Evolutionary conservation across 148 eudicot species (phyloP).

Genomic region (Camellia granthamiana): DNA sequence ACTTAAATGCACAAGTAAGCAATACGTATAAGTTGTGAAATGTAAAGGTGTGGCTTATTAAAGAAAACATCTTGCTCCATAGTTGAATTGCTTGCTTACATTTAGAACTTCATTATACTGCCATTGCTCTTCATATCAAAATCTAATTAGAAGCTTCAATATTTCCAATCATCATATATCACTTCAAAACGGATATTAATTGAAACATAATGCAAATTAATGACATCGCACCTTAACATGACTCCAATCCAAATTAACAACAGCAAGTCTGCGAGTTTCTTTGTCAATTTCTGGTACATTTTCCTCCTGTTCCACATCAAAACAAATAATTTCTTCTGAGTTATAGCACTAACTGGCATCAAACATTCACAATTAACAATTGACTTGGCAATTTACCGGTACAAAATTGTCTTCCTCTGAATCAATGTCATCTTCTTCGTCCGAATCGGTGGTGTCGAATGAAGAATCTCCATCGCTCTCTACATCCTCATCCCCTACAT

Average conservation of each 20-base stretch:
- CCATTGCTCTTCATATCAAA: background rate
- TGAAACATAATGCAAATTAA: background rate
- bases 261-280: constrained; percentile 80
- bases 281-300: constrained; percentile 70
- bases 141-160: background rate
- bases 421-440: constrained; percentile 36
- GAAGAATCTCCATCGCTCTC: constrained; percentile 36
- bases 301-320: constrained; percentile 51
- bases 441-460: constrained; percentile 45
- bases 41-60: background rate
- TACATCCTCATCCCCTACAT: constrained; percentile 13
- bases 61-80: background rate
- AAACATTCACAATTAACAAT: background rate
- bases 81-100: background rate
- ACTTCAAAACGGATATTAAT: background rate
- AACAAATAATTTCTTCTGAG: background rate
- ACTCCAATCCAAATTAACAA: constrained; percentile 92
- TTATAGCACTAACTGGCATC: background rate
- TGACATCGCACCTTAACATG: constrained; percentile 59
- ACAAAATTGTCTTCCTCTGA: constrained; percentile 48
- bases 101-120: background rate
- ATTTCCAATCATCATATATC: background rate
- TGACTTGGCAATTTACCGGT: constrained; percentile 32
- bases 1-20: too few species aligned
- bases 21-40: background rate